phyloP scores from a whole-genome alignment of 495 filamentous ascomycete genomes.

The Gamarada debralockiae region DNA sequence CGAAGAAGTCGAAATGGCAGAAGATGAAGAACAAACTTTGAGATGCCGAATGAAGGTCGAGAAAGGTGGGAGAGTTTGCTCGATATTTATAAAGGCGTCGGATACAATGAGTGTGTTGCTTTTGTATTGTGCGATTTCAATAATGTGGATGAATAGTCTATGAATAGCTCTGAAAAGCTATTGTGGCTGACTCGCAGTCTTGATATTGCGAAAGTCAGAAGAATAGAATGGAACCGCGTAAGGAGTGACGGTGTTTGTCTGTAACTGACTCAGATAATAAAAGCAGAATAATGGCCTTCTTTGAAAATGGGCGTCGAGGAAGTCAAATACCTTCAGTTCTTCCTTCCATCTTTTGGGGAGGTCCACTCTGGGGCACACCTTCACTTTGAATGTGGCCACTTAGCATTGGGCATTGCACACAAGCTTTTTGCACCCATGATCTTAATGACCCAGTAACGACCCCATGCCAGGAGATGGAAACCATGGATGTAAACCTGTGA shows the following conservation, averaged over 20 bases:
- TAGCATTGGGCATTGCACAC: too few species aligned
- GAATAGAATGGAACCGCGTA: constrained; percentile 10
- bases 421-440: background rate
- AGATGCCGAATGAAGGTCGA: background rate
- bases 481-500: background rate
- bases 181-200: constrained; percentile 1
- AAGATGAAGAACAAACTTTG: background rate
- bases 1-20: background rate
- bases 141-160: background rate
- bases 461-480: background rate
- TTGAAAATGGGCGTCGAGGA: constrained; percentile 1
- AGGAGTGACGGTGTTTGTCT: constrained; percentile 7
- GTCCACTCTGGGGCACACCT: too few species aligned
- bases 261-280: background rate
- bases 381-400: too few species aligned
- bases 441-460: background rate
- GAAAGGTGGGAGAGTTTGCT: background rate
- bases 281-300: background rate
- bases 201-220: background rate
- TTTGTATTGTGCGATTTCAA: background rate
- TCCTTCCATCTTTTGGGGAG: too few species aligned
- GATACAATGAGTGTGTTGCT: background rate
- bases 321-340: background rate
- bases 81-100: background rate
- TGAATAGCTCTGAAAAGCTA: background rate